Base-by-base conservation (phyloP, 257 asterid species). In the Nicotiana obtusifolia region DNA sequence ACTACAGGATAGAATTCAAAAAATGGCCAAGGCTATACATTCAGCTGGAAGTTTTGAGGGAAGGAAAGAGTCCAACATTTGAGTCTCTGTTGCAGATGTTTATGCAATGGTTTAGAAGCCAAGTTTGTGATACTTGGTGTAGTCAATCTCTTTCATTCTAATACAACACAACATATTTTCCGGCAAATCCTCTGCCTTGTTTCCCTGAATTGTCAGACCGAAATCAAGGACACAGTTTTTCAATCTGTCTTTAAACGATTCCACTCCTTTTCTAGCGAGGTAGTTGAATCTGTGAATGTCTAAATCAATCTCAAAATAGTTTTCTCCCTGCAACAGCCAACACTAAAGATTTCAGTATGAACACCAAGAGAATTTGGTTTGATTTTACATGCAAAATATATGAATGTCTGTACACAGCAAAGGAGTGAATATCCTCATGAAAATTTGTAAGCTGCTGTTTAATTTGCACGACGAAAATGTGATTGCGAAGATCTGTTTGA, bases 141-240 rank as follows among this genome's bases (percentile, higher is more conserved):
- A 89, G 84, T 92, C 90, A 15, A 93, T 90, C 89, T 92, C 97
- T 68, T 93, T 93, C 83, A 95, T 71, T 26, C 99, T 89, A 66
- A 90, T 3, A 79, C 99, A 93, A 87, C 98, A 95, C 31, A 95
- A 11, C 87, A 95, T 87, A 84, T 90, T 88, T 80, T 95, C 99
- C 0, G 99, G 99, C 71, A 95, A 85, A 79, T 95, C 98, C 80
- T 95, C 99, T 4, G 90, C 88, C 83, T 93, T 95, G 89, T 89
- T 93, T 83, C 98, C 98, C 99, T 95, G 99, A 85, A 95, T 90
- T 54, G 98, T 94, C 73, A 94, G 90, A 78, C 99, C 99, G 28
- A 95, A 95, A 85, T 95, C 98, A 56, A 94, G 86, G 62, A 95
- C 88, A 80, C 94, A 94, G 80, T 88, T 82, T 88, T 94, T 95